Conservation (phyloP, 179 eudicot genomes). For the Dionaea muscipula region DNA sequence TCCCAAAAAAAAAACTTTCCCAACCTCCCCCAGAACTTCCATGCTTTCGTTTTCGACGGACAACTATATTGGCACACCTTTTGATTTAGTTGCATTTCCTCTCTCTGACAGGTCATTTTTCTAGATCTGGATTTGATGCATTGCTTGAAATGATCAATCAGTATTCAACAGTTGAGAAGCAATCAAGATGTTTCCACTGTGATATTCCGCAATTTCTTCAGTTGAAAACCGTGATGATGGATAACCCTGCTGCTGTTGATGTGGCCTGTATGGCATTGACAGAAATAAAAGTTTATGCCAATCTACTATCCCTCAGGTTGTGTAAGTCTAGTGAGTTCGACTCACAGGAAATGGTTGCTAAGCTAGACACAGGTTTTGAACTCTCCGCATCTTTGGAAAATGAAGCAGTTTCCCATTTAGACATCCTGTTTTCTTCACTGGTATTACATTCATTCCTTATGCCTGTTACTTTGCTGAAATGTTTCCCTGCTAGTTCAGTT, state of each 20-base stretch:
- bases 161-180: slow-evolving; percentile 43
- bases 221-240: slow-evolving; percentile 28
- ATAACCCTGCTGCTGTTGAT: slow-evolving; percentile 17
- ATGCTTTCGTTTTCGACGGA: too few relatives aligned
- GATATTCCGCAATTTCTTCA: slow-evolving; percentile 53
- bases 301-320: slow-evolving; percentile 36
- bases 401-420: slow-evolving; percentile 26
- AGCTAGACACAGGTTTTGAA: slow-evolving; percentile 38
- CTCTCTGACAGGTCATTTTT: slow-evolving; percentile 30
- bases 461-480: slow-evolving; percentile 40
- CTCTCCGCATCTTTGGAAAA: slow-evolving; percentile 40
- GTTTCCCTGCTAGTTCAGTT: slow-evolving; percentile 25
- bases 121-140: slow-evolving; percentile 38
- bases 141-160: slow-evolving; percentile 43
- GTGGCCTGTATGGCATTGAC: slow-evolving; percentile 18
- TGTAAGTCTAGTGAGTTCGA: slow-evolving; percentile 21
- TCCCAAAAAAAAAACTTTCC: too few relatives aligned
- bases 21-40: too few relatives aligned
- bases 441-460: slow-evolving; percentile 33
- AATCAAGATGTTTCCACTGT: slow-evolving; percentile 39
- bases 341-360: slow-evolving; percentile 29
- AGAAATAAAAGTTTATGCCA: slow-evolving; percentile 36
- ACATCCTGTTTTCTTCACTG: slow-evolving; percentile 38
- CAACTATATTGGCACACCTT: not conserved
- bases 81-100: not conserved